Percentiles rank a stretch among this genome's conserved stretches.
Evolutionary conservation across 768 basidiomycete genomes (phyloP).

Genomic region (Termitomyces sp.): DNA sequence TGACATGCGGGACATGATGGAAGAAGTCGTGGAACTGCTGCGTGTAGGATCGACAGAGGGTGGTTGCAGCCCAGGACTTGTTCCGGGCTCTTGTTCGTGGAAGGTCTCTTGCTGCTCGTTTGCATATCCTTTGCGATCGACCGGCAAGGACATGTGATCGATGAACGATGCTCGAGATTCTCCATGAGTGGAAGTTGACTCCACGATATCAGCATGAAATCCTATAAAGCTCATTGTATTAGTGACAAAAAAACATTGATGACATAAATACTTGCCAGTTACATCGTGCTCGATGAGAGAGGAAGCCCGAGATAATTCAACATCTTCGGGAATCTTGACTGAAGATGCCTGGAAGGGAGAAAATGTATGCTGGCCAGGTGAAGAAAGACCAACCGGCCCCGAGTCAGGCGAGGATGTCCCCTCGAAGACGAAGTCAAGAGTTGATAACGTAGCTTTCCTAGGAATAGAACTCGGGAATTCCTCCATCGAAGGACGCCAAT

Average conservation of each 20-base stretch:
- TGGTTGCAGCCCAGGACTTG: constrained; percentile 25
- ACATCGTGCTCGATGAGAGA: constrained; percentile 32
- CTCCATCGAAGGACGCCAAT: constrained; percentile 19
- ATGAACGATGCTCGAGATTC: constrained; percentile 33
- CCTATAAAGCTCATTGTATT: constrained; percentile 21
- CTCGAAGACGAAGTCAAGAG: constrained; percentile 34
- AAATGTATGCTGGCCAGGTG: constrained; percentile 19
- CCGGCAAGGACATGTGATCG: constrained; percentile 27
- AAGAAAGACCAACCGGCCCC: constrained; percentile 9
- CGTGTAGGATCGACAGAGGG: constrained; percentile 29
- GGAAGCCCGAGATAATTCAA: constrained; percentile 36
- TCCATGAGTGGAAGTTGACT: constrained; percentile 43
- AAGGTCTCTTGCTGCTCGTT: not conserved
- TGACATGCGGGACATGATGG: constrained; percentile 58
- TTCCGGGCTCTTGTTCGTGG: constrained; percentile 1
- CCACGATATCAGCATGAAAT: constrained; percentile 48
- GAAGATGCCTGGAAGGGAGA: constrained; percentile 34
- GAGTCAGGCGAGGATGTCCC: constrained; percentile 22
- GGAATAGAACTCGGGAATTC: constrained; percentile 10
- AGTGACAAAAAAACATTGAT: not conserved
- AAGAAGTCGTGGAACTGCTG: constrained; percentile 60
- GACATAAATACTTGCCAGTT: constrained; percentile 26
- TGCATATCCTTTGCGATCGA: constrained; percentile 4
- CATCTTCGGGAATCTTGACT: constrained; percentile 43
- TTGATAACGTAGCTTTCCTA: constrained; percentile 24